A percentile compares a stretch with the other conserved stretches of the same genome.
phyloP scores from a whole-genome alignment of 306 rosid genomes.

The Chamaecrista fasciculata region DNA sequence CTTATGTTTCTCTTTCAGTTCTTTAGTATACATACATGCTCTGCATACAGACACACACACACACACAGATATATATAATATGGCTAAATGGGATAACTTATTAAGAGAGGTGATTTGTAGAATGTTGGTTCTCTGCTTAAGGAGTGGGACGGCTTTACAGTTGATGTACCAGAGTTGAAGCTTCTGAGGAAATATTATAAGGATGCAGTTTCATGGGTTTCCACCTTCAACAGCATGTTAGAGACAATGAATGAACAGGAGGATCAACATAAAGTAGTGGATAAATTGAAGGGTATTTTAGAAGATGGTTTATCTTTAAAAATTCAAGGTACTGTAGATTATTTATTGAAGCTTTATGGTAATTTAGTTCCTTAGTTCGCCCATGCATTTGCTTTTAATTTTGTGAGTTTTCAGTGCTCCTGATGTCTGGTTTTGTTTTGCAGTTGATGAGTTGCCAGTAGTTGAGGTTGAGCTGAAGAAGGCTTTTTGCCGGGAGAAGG shows the following conservation, averaged over 20 bases:
- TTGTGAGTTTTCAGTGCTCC: conserved; percentile 29
- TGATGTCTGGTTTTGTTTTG: conserved; percentile 35
- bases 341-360: conserved; percentile 9
- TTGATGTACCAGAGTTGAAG: conserved; percentile 76
- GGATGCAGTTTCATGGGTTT: conserved; percentile 68
- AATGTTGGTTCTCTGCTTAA: conserved; percentile 60
- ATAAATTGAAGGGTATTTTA: conserved; percentile 54
- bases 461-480: conserved; percentile 82
- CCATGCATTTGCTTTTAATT: conserved; percentile 23
- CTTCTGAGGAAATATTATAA: conserved; percentile 58
- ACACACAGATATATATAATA: conserved; percentile 5
- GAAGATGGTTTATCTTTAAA: conserved; percentile 71
- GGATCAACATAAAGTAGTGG: conserved; percentile 57
- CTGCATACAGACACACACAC: too few relatives aligned
- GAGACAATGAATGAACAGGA: conserved; percentile 48
- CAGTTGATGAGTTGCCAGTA: conserved; percentile 81
- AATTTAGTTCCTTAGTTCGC: not conserved
- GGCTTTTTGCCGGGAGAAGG: conserved; percentile 77
- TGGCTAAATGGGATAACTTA: conserved; percentile 19
- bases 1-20: conserved; percentile 6
- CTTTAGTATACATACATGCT: too few relatives aligned
- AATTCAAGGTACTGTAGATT: conserved; percentile 64
- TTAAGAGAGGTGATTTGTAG: conserved; percentile 49
- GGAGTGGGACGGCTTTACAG: conserved; percentile 54
- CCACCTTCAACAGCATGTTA: conserved; percentile 52